phyloP scores from a whole-genome alignment of 2,329 filamentous ascomycete genomes.

The Monascus ruber region DNA sequence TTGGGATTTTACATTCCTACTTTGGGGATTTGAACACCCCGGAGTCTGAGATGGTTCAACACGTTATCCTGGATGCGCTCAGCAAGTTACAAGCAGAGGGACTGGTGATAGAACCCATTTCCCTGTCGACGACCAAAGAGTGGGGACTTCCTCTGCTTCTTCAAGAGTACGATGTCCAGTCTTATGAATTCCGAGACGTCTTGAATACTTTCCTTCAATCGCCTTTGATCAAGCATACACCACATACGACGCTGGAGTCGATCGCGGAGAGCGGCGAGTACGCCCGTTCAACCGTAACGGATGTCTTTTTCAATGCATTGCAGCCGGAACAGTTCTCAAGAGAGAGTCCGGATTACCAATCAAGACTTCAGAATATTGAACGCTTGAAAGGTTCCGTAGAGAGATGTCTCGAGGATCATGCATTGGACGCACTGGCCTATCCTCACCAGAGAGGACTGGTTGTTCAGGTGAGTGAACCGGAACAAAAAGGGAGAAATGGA shows the following conservation, averaged over 20 bases:
- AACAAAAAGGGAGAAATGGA: conserved; percentile 50
- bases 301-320: conserved; percentile 46
- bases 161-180: conserved; percentile 46
- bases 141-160: conserved; percentile 21
- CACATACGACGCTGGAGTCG: conserved; percentile 32
- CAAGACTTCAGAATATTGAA: conserved; percentile 38
- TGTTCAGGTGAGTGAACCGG: conserved; percentile 44
- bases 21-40: conserved; percentile 42
- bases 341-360: conserved; percentile 35
- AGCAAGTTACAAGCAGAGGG: no score
- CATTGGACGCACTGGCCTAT: conserved; percentile 50
- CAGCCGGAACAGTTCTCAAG: conserved; percentile 33
- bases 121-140: conserved; percentile 23
- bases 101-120: conserved; percentile 22
- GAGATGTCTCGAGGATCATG: conserved; percentile 38
- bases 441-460: conserved; percentile 55
- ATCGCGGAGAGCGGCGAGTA: conserved; percentile 43
- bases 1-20: conserved; percentile 46
- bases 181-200: conserved; percentile 46
- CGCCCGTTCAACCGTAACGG: conserved; percentile 41
- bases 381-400: conserved; percentile 42
- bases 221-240: conserved; percentile 8
- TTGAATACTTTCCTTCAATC: conserved; percentile 46
- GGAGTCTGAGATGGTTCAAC: no score
- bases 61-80: no score